Base-by-base conservation (phyloP, 1,284 basidiomycete species). In the Irpex sp. region DNA sequence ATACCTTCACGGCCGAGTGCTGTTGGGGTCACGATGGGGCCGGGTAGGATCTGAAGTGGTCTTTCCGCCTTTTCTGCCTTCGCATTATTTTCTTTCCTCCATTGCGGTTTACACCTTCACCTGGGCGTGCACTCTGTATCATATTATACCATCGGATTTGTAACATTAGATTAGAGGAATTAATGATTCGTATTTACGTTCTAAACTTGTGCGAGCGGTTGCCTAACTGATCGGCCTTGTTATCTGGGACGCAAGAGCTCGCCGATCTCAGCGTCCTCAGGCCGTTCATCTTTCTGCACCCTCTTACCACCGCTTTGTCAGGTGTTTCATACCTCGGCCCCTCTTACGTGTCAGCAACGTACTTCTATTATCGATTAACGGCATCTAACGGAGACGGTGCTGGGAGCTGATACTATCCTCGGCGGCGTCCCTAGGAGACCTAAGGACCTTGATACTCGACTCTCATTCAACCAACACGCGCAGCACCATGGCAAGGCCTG, bases 1-100 rank as follows among this genome's bases (percentile, higher is more conserved):
- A 72, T 74, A 70, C 69, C 72, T 0, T 51, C 68, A n/a, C 63
- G 65, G 26, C 31, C 61, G 26, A 61, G 58, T 37, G 58, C 56
- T 43, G 31, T 55, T 47, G 61, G 59, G 39, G 63, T 62, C 15
- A 43, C 57, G 31, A 56, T 39, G 15, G 57, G 56, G 11, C 37
- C 56, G 11, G 17, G 36, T 31, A 58, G 56, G 39, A 13, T 43
- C 17, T 55, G 53, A 55, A 33, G 13, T 55, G 2, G 7, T 21
- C 26, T 17, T 55, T 15, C 26, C 26, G 26, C 26, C 3, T 13
- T 33, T 55, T 55, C 53, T 13, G 8, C 31, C 11, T 17, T 55
- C 7, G 26, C 31, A 7, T 11, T 7, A 4, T 21, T 33, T 26
- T 15, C n/a, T 19, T 15, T 31, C 11, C 31, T 4, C 26, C 26